Conservation (phyloP, 768 basidiomycete genomes). For the Cyclocybe cylindracea region DNA sequence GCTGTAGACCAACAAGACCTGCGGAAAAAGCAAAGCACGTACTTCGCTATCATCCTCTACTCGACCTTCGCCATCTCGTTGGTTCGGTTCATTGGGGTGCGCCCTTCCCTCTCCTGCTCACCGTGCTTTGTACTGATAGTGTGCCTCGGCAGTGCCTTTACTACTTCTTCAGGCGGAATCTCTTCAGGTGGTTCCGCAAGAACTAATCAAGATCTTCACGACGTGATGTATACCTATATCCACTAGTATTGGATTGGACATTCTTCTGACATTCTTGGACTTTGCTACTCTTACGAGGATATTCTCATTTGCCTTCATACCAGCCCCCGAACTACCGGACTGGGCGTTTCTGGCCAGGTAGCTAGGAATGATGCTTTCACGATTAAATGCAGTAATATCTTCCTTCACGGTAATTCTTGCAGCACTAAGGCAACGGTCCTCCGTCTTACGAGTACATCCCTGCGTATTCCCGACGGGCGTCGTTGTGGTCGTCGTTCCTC, state of each 20-base stretch:
- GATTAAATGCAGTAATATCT: too few species aligned
- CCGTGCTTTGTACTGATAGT: conserved; percentile 1
- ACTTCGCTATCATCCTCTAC: conserved; percentile 80
- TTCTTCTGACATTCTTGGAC: neutral
- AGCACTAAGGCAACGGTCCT: neutral
- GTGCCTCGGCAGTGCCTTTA: conserved; percentile 59
- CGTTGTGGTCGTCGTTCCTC: neutral
- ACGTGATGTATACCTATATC: neutral
- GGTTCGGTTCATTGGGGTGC: conserved; percentile 75
- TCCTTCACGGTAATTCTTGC: too few species aligned
- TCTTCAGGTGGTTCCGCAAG: conserved; percentile 80
- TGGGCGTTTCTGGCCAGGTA: too few species aligned
- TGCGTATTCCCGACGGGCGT: conserved; percentile 33
- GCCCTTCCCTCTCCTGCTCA: conserved; percentile 26
- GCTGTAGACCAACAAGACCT: conserved; percentile 41
- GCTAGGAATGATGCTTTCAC: too few species aligned
- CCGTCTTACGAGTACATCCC: conserved; percentile 59
- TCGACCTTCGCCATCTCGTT: conserved; percentile 74
- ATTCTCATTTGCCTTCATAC: too few species aligned
- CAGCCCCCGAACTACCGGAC: too few species aligned
- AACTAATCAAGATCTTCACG: conserved; percentile 43
- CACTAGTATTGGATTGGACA: neutral
- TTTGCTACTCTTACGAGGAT: neutral
- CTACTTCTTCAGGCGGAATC: conserved; percentile 82
- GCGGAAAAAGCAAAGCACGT: conserved; percentile 47